Percentiles rank a stretch among this genome's conserved stretches.
phyloP scores from a whole-genome alignment of 2,329 filamentous ascomycete genomes.

The Colletotrichum theobromicola region DNA sequence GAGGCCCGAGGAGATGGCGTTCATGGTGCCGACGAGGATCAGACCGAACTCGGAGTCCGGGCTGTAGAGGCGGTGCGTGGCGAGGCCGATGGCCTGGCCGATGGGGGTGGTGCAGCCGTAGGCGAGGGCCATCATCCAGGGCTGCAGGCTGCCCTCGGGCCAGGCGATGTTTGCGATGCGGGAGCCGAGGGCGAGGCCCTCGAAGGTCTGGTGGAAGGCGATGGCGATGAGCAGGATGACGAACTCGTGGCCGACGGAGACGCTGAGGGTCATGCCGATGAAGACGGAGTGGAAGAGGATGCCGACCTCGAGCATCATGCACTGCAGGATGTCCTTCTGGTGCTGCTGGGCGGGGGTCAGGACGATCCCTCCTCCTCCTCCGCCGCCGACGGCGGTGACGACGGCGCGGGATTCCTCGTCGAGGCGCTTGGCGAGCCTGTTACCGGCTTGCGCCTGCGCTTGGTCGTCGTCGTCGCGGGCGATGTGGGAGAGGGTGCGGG shows the following conservation, averaged over 20 bases:
- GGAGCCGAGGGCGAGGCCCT: conserved; percentile 67
- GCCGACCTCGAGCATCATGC: conserved; percentile 78
- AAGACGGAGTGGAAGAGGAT: conserved; percentile 83
- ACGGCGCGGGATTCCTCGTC: conserved; percentile 9
- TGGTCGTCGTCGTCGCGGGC: background rate
- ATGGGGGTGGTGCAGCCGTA: conserved; percentile 70
- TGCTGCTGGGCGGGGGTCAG: conserved; percentile 58
- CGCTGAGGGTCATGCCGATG: conserved; percentile 83
- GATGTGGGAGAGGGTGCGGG: conserved; percentile 13
- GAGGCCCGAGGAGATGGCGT: conserved; percentile 75
- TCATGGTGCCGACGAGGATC: conserved; percentile 76
- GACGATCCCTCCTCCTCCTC: no score
- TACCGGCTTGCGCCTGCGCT: background rate
- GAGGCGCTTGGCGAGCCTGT: conserved; percentile 25
- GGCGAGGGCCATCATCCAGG: conserved; percentile 62
- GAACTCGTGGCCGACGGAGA: conserved; percentile 77
- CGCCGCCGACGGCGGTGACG: background rate
- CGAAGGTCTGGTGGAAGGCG: conserved; percentile 70
- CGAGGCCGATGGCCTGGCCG: conserved; percentile 75
- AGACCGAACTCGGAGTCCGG: conserved; percentile 70
- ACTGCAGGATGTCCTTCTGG: conserved; percentile 75
- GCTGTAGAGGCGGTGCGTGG: conserved; percentile 73
- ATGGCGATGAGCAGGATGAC: conserved; percentile 82
- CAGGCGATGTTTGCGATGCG: conserved; percentile 64
- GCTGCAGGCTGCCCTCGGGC: conserved; percentile 46